Evolutionary conservation across 371 early-diverging fungal species (phyloP), one percentile per base, ranked within the genome.

Genomic region (Mortierella sp.): DNA sequence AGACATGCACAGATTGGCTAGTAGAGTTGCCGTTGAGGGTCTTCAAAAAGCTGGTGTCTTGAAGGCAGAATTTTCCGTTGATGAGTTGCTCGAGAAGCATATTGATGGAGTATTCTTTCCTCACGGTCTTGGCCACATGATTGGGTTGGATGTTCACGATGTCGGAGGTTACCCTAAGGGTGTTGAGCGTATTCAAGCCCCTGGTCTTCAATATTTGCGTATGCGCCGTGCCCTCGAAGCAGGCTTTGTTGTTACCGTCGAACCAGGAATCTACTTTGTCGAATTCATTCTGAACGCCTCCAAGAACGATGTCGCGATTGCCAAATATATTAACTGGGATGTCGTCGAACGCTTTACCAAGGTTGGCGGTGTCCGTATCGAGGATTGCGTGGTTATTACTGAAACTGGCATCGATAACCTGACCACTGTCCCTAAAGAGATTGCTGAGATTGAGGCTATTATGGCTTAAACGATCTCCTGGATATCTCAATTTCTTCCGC

Each of bases 321-420:
- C 89, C 62, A 77, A 89, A 83, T 94, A 85, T 70, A 87, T 97
- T 66, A 89, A 96, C 84, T 85, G 90, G 72, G 93, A 90, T 22
- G 87, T 87, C 5, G 84, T 95, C 24, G 86, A 90, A 62, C 88
- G 90, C 63, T 96, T 93, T 84, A 86, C 87, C 72, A 75, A 86
- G 61, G 94, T 96, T 20, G 97, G 97, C 57, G 97, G 97, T 77
- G 96, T 97, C 54, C 91, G 97, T 78, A 97, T 97, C 62, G 97
- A 97, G 80, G 97, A 97, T 75, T 93, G 94, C 71, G 92, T 97
- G 35, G 88, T 94, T 40, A 91, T 95, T 43, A 94, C 93, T 18
- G 89, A 91, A 66, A 85, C 88, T 45, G 94, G 93, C 28, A 81
- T 86, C 71, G 84, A 88, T 63, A 95, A 95, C 83, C 85, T 95